Percentiles rank a stretch among this genome's conserved stretches.
Evolutionary conservation across 768 basidiomycete genomes (phyloP).

Genomic region (Rhodosporidiobolus odoratus): DNA sequence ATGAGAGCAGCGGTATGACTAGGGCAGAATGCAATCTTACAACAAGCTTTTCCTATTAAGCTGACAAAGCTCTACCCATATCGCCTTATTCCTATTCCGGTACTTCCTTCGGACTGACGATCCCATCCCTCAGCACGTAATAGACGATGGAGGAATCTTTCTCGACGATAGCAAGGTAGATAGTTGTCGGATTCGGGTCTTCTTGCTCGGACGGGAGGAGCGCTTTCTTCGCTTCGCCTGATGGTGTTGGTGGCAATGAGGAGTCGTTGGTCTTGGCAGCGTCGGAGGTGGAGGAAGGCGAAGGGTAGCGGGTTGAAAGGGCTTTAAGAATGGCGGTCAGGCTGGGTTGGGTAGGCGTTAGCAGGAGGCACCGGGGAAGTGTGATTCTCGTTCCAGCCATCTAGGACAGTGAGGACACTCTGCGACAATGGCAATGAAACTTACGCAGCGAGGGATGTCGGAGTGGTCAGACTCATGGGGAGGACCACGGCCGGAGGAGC

Average conservation of each 20-base stretch:
- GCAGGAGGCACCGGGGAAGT: not conserved
- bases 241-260: no score
- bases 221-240: no score
- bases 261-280: not conserved
- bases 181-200: not conserved
- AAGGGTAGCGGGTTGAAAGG: conserved; percentile 10
- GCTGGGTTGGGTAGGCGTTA: conserved; percentile 1
- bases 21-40: not conserved
- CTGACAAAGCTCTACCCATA: not conserved
- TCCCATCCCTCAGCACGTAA: conserved; percentile 35
- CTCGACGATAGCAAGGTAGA: conserved; percentile 37
- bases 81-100: conserved; percentile 16
- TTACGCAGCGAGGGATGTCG: conserved; percentile 28
- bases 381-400: not conserved
- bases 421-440: not conserved
- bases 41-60: not conserved
- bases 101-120: conserved; percentile 37
- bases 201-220: no score
- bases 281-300: not conserved
- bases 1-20: no score
- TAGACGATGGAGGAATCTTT: conserved; percentile 37
- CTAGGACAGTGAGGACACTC: not conserved
- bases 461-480: conserved; percentile 21
- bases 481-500: conserved; percentile 13
- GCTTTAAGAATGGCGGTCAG: conserved; percentile 17